These are phyloP conservation scores for Endocarpon pusillum DNA, from an alignment of 495 filamentous ascomycete genomes.

Conservation along the genomic window DNA sequence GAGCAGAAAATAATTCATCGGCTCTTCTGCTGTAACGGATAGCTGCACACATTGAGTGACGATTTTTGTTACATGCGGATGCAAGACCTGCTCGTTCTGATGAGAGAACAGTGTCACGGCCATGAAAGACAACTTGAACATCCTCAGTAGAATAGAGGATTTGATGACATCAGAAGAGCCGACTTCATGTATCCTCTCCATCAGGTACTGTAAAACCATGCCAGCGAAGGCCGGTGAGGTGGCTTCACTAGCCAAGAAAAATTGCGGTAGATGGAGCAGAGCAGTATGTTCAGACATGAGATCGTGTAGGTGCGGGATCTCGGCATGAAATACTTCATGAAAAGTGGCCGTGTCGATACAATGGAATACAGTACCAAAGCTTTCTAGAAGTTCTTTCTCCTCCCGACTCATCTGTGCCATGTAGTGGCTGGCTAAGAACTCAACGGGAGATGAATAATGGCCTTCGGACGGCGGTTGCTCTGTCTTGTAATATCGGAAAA, in stretches of 20 bases:
- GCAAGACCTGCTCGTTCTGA: slow-evolving; percentile 87
- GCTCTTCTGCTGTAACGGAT: slow-evolving; percentile 86
- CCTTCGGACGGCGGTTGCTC: slow-evolving; percentile 63
- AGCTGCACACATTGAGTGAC: slow-evolving; percentile 91
- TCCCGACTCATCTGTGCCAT: slow-evolving; percentile 84
- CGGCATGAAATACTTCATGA: slow-evolving; percentile 93
- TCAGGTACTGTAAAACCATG: slow-evolving; percentile 92
- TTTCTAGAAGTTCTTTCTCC: slow-evolving; percentile 94
- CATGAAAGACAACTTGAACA: slow-evolving; percentile 99
- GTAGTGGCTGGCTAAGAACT: slow-evolving; percentile 84
- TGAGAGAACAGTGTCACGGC: slow-evolving; percentile 87
- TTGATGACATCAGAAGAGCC: slow-evolving; percentile 79
- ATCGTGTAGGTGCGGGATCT: slow-evolving; percentile 89
- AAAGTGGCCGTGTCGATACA: slow-evolving; percentile 97
- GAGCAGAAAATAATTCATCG: slow-evolving; percentile 96
- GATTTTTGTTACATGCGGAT: slow-evolving; percentile 91
- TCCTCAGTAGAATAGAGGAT: slow-evolving; percentile 76
- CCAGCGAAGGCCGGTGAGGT: slow-evolving; percentile 95
- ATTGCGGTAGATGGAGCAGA: slow-evolving; percentile 87
- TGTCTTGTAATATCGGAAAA: slow-evolving; percentile 89
- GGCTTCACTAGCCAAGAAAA: slow-evolving; percentile 93
- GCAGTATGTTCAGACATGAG: slow-evolving; percentile 96
- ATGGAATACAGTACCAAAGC: slow-evolving; percentile 95
- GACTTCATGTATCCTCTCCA: slow-evolving; percentile 89
- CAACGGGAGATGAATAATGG: slow-evolving; percentile 59